These are phyloP conservation scores for Fallopia convolvulus DNA, from an alignment of 148 eudicot species.

Conservation along the genomic window DNA sequence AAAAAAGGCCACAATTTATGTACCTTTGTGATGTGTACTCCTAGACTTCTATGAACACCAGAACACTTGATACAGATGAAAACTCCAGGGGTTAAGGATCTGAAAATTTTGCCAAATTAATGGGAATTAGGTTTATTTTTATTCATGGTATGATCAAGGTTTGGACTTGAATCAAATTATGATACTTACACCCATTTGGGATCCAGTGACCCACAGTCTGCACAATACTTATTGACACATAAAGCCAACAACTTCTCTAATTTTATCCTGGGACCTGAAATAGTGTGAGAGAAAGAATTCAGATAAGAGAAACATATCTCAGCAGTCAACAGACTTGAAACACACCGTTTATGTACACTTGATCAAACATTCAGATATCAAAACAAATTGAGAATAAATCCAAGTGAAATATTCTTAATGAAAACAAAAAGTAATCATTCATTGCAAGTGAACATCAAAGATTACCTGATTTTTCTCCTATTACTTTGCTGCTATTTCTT, in stretches of 20 bases:
- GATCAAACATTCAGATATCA: no score
- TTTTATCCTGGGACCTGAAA: conserved; percentile 18
- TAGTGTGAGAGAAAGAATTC: not conserved
- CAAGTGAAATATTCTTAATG: not conserved
- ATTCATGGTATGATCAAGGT: not conserved
- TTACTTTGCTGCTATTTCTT: not conserved
- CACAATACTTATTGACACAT: conserved; percentile 54
- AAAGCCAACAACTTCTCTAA: conserved; percentile 43
- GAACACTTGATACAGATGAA: conserved; percentile 85
- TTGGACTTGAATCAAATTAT: not conserved
- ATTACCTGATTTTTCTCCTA: not conserved
- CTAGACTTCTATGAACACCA: conserved; percentile 76
- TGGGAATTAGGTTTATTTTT: not conserved
- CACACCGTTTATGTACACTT: not conserved
- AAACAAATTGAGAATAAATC: not conserved
- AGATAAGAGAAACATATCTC: not conserved
- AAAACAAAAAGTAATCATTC: not conserved
- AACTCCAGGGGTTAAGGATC: conserved; percentile 78
- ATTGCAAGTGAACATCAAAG: not conserved
- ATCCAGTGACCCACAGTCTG: conserved; percentile 87
- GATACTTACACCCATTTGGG: conserved; percentile 94
- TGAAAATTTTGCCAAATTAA: conserved; percentile 13
- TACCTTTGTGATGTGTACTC: conserved; percentile 85
- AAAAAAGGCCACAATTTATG: not conserved
- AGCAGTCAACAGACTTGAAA: not conserved